Evolutionary conservation across 768 basidiomycete genomes (phyloP).

Genomic region (Tricholomella constricta): DNA sequence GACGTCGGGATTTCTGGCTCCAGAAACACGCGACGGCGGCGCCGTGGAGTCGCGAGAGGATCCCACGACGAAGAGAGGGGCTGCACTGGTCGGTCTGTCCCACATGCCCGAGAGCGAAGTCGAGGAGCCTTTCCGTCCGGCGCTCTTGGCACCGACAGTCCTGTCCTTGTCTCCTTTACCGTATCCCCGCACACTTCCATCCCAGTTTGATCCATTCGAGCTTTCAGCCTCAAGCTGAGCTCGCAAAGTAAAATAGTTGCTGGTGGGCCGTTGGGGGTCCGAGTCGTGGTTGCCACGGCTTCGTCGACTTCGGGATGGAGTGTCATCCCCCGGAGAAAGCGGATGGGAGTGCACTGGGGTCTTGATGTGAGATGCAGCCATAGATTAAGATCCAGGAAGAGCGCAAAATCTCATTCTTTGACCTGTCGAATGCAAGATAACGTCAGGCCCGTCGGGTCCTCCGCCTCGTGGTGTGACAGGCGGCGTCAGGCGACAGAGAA

Average conservation of each 20-base stretch:
- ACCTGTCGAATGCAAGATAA: background rate
- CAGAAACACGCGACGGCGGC: conserved; percentile 12
- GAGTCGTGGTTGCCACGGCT: conserved; percentile 41
- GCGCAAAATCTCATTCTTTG: conserved; percentile 8
- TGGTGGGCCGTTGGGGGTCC: conserved; percentile 32
- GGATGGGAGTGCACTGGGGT: conserved; percentile 75
- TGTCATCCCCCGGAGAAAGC: conserved; percentile 61
- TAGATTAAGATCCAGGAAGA: conserved; percentile 13
- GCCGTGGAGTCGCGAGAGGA: conserved; percentile 32
- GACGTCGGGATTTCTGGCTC: conserved; percentile 30
- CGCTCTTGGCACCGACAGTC: conserved; percentile 18
- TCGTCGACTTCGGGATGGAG: conserved; percentile 47
- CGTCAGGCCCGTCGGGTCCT: background rate
- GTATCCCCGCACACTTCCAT: conserved; percentile 60
- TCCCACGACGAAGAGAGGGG: conserved; percentile 47
- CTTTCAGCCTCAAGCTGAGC: conserved; percentile 55
- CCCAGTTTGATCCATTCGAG: conserved; percentile 36
- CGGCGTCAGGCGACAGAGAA: background rate
- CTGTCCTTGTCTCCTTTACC: conserved; percentile 41
- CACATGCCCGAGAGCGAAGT: conserved; percentile 43
- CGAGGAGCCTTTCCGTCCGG: conserved; percentile 27
- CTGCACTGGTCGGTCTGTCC: conserved; percentile 32
- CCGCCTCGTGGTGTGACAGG: conserved; percentile 8
- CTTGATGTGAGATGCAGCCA: conserved; percentile 43
- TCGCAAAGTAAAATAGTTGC: conserved; percentile 65